A percentile compares a stretch with the other conserved stretches of the same genome.
Conservation (phyloP, 345 rosid species). For the Leavenworthia alabamica region DNA sequence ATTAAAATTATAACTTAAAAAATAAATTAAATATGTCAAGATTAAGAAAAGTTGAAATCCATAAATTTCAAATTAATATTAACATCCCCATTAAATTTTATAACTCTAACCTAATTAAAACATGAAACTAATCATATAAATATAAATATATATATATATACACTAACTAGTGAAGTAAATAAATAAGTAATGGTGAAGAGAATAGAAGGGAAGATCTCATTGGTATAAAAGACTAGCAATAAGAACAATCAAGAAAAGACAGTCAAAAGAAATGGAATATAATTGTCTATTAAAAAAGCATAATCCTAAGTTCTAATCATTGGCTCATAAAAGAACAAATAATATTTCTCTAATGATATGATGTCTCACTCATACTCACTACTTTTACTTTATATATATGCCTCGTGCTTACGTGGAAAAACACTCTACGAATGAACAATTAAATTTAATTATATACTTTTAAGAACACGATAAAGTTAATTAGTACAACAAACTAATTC, state of each 20-base stretch:
- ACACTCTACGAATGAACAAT: slow-evolving; percentile 6
- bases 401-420: slow-evolving; percentile 18
- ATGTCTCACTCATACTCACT: slow-evolving; percentile 28
- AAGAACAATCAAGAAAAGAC: slow-evolving; percentile 15
- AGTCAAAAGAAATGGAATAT: slow-evolving; percentile 24
- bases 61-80: not conserved
- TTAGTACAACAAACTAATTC: too few relatives aligned
- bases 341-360: slow-evolving; percentile 24
- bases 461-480: too few relatives aligned
- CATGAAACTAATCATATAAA: not conserved
- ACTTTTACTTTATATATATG: slow-evolving; percentile 13
- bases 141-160: too few relatives aligned
- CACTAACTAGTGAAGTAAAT: not conserved
- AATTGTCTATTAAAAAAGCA: slow-evolving; percentile 14
- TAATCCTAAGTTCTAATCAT: slow-evolving; percentile 31
- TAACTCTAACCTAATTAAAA: not conserved
- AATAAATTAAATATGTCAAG: not conserved
- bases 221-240: slow-evolving; percentile 7
- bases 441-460: too few relatives aligned
- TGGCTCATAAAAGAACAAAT: slow-evolving; percentile 24
- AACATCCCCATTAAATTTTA: too few relatives aligned
- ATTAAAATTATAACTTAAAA: not conserved
- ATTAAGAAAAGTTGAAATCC: not conserved
- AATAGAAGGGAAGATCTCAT: slow-evolving; percentile 24
- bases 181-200: slow-evolving; percentile 2